phyloP scores from a whole-genome alignment of 1,139 yeast species.

The Geotrichum restrictum region DNA sequence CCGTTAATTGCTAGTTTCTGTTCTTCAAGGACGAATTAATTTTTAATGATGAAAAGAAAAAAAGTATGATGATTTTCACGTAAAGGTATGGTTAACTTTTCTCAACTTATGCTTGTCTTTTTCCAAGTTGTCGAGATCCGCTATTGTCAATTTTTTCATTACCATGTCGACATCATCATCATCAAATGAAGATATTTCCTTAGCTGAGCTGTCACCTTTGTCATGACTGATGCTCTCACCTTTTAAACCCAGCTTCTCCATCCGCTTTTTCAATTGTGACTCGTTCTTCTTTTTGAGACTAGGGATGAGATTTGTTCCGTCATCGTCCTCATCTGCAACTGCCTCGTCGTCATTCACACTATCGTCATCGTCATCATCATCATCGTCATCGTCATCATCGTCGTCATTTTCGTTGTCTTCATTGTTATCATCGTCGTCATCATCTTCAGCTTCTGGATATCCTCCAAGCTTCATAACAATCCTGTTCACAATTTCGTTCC shows the following conservation, averaged over 20 bases:
- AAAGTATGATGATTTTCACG: background rate
- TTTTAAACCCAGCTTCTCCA: background rate
- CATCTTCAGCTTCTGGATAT: slow-evolving; percentile 82
- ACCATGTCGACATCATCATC: background rate
- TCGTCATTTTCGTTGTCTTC: slow-evolving; percentile 49
- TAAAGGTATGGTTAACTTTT: background rate
- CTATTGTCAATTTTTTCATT: background rate
- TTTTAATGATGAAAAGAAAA: too few relatives aligned
- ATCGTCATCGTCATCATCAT: slow-evolving; percentile 36
- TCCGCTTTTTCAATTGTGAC: background rate
- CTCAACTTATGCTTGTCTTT: background rate
- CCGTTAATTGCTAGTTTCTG: too few relatives aligned
- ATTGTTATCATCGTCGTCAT: slow-evolving; percentile 66
- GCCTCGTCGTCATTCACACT: slow-evolving; percentile 31
- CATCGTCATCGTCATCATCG: slow-evolving; percentile 41
- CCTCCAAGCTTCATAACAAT: slow-evolving; percentile 83
- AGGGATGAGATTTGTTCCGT: background rate
- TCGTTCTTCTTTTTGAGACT: background rate
- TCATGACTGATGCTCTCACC: background rate
- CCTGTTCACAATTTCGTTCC: slow-evolving; percentile 86
- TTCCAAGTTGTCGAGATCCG: slow-evolving; percentile 1
- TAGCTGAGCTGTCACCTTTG: background rate
- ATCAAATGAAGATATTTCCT: background rate
- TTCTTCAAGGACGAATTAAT: too few relatives aligned
- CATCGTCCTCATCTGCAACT: slow-evolving; percentile 9